Conservation (phyloP, 169 alveolate genomes). For the Eimeria sp. region DNA sequence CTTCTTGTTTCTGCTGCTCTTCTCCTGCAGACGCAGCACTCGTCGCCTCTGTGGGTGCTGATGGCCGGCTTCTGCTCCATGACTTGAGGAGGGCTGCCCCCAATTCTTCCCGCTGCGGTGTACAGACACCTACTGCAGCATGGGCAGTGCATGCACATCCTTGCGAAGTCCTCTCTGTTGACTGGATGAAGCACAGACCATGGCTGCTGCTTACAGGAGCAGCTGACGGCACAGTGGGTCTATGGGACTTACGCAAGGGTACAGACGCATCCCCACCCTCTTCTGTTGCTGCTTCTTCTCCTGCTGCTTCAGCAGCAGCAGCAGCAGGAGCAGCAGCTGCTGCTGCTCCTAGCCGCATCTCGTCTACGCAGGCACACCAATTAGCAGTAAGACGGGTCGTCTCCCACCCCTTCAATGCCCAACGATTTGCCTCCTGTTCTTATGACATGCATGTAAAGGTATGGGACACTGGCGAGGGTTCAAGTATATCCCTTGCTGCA, state of each 20-base stretch:
- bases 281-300: background rate
- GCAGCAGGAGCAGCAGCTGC: background rate
- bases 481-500: background rate
- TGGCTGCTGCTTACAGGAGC: slow-evolving; percentile 81
- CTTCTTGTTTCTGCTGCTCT: slow-evolving; percentile 47
- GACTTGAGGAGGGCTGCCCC: slow-evolving; percentile 34
- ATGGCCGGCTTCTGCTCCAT: slow-evolving; percentile 64
- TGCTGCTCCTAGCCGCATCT: slow-evolving; percentile 9
- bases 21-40: background rate
- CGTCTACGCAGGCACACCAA: slow-evolving; percentile 34
- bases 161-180: slow-evolving; percentile 77
- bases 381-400: slow-evolving; percentile 78
- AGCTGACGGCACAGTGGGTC: slow-evolving; percentile 74
- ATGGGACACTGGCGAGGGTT: background rate
- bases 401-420: slow-evolving; percentile 63
- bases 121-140: background rate
- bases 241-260: slow-evolving; percentile 72
- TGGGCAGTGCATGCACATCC: slow-evolving; percentile 59
- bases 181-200: slow-evolving; percentile 76
- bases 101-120: background rate
- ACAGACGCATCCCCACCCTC: background rate
- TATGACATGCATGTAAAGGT: slow-evolving; percentile 81
- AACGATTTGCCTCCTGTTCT: slow-evolving; percentile 72
- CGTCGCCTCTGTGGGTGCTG: slow-evolving; percentile 49
- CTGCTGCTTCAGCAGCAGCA: no score